Percentiles rank a stretch among this genome's conserved stretches.
Conservation (phyloP, 805 yeast species). For the Saccharomycopsis olivae region DNA sequence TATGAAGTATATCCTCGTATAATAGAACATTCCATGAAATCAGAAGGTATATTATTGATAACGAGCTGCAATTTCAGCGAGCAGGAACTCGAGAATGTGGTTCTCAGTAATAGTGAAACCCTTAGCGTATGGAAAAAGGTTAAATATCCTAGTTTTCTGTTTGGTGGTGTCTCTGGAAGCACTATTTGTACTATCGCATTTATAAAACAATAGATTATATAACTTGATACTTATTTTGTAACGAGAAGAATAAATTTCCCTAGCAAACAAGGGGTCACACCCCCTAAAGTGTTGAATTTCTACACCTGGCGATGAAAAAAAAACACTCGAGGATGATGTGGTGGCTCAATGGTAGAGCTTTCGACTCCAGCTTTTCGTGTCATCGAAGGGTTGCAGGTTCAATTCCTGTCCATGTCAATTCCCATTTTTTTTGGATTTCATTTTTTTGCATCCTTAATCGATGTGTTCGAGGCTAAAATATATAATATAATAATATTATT, state of each 20-base stretch:
- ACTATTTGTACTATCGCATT: constrained; percentile 86
- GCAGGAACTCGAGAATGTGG: constrained; percentile 50
- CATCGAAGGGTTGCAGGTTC: constrained; percentile 60
- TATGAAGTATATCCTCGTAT: constrained; percentile 52
- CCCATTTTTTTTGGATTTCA: constrained; percentile 7
- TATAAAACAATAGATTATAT: constrained; percentile 25
- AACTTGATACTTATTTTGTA: too few relatives aligned
- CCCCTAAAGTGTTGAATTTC: too few relatives aligned
- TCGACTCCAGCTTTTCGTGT: constrained; percentile 41
- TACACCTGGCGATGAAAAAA: too few relatives aligned
- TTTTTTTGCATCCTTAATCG: neutral
- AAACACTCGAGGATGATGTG: constrained; percentile 37
- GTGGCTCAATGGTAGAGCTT: constrained; percentile 69
- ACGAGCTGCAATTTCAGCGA: constrained; percentile 95
- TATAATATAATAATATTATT: too few relatives aligned
- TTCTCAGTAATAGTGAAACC: constrained; percentile 30
- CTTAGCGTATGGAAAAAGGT: constrained; percentile 56
- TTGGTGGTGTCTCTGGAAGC: constrained; percentile 84
- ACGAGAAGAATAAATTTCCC: too few relatives aligned
- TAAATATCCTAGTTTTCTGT: constrained; percentile 71
- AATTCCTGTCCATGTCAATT: constrained; percentile 40
- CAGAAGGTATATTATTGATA: constrained; percentile 53
- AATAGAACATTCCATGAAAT: constrained; percentile 44
- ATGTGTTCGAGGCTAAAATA: too few relatives aligned
- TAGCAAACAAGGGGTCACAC: too few relatives aligned